Evolutionary conservation across 73 alveolate genomes (phyloP).

Genomic region (Paramecium primaurelia): DNA sequence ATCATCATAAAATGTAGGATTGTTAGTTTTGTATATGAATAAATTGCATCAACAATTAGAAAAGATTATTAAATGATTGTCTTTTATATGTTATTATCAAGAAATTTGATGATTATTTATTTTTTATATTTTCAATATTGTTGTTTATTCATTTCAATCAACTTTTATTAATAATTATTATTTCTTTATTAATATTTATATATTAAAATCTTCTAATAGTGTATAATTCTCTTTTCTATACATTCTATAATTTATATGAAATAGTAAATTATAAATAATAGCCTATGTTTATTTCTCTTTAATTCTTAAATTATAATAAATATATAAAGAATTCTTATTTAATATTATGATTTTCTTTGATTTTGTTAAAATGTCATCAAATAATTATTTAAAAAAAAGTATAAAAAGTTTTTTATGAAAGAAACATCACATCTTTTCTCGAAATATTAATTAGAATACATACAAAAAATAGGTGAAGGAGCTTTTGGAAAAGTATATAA

Average conservation of each 20-base stretch:
- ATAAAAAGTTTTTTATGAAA: background rate
- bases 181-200: no score
- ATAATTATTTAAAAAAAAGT: background rate
- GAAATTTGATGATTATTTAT: background rate
- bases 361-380: background rate
- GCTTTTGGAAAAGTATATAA: conserved; percentile 32
- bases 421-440: conserved; percentile 1
- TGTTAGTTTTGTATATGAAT: background rate
- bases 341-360: background rate
- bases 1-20: background rate
- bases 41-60: background rate
- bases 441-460: conserved; percentile 8
- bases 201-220: no score
- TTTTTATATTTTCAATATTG: background rate
- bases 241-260: no score
- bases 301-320: no score
- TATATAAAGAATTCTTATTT: background rate
- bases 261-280: no score
- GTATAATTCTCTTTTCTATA: no score
- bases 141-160: background rate
- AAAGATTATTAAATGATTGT: background rate
- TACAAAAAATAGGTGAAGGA: conserved; percentile 27
- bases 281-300: no score
- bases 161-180: background rate
- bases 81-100: background rate